Percentiles rank a stretch among this genome's conserved stretches.
Conservation (phyloP, 1,139 yeast genomes). For the Debaryomyces psychrophilus region DNA sequence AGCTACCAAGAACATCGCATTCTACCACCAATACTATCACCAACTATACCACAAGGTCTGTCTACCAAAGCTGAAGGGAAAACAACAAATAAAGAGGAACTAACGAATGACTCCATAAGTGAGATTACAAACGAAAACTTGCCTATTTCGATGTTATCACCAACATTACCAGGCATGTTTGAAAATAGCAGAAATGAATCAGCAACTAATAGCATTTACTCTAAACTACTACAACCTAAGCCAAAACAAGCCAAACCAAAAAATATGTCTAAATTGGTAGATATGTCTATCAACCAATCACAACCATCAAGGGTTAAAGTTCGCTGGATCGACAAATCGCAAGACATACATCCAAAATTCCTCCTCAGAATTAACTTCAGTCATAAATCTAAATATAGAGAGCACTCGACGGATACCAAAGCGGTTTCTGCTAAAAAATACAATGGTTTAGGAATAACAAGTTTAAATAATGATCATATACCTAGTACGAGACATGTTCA, state of each 20-base stretch:
- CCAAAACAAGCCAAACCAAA: slow-evolving; percentile 1
- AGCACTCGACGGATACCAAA: slow-evolving; percentile 9
- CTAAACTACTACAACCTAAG: slow-evolving; percentile 17
- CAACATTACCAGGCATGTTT: slow-evolving; percentile 40
- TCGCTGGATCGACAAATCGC: slow-evolving; percentile 38
- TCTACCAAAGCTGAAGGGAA: slow-evolving; percentile 2
- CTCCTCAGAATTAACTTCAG: slow-evolving; percentile 33
- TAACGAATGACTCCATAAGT: background rate
- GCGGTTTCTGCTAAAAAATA: slow-evolving; percentile 9
- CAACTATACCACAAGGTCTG: slow-evolving; percentile 38
- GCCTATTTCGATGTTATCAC: slow-evolving; percentile 39
- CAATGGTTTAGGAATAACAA: slow-evolving; percentile 30
- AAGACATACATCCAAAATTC: slow-evolving; percentile 33
- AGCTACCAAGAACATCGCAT: slow-evolving; percentile 39
- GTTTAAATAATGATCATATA: slow-evolving; percentile 10
- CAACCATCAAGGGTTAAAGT: slow-evolving; percentile 17
- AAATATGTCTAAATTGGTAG: background rate
- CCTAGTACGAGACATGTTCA: background rate
- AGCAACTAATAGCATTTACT: background rate
- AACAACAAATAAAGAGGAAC: background rate
- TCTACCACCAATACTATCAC: slow-evolving; percentile 47
- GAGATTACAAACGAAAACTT: slow-evolving; percentile 4
- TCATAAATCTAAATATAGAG: slow-evolving; percentile 21
- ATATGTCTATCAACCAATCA: slow-evolving; percentile 1
- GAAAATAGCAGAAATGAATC: background rate